phyloP scores from a whole-genome alignment of 495 filamentous ascomycete genomes.

The Tuber melanosporum region DNA sequence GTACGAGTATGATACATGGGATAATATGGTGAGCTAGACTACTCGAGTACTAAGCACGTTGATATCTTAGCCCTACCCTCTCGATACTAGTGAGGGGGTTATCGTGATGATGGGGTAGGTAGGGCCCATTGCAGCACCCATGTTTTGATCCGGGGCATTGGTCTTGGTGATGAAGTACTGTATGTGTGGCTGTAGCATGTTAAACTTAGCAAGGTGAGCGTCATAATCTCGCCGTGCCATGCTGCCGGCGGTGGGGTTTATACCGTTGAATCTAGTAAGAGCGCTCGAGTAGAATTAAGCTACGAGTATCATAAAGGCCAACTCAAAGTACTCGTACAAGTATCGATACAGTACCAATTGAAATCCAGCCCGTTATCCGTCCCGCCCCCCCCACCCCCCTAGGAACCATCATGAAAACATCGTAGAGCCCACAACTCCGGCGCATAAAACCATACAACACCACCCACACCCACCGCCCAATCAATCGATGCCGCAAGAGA shows the following conservation, averaged over 20 bases:
- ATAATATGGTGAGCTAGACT: not conserved
- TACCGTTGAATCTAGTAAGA: not conserved
- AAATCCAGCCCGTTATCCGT: not conserved
- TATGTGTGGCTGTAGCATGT: not conserved
- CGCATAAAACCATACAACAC: slow-evolving; percentile 4
- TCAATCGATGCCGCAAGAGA: not conserved
- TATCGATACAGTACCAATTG: not conserved
- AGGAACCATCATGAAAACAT: not conserved
- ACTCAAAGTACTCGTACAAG: not conserved
- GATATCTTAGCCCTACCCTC: not conserved
- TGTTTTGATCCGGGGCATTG: not conserved
- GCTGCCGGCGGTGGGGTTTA: not conserved
- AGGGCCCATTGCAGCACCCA: not conserved
- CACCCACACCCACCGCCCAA: not conserved
- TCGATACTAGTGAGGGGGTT: not conserved
- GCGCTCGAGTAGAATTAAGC: not conserved
- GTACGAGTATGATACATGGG: not conserved
- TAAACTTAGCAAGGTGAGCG: not conserved
- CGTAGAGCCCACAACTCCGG: not conserved
- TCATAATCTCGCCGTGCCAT: not conserved
- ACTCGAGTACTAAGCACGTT: not conserved
- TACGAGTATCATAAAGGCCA: not conserved
- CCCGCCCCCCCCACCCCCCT: not conserved
- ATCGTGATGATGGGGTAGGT: too few relatives aligned
- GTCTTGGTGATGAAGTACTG: too few relatives aligned